A percentile compares a stretch with the other conserved stretches of the same genome.
Evolutionary conservation across 1,284 basidiomycete genomes (phyloP).

Genomic region (Tremellales sp.): DNA sequence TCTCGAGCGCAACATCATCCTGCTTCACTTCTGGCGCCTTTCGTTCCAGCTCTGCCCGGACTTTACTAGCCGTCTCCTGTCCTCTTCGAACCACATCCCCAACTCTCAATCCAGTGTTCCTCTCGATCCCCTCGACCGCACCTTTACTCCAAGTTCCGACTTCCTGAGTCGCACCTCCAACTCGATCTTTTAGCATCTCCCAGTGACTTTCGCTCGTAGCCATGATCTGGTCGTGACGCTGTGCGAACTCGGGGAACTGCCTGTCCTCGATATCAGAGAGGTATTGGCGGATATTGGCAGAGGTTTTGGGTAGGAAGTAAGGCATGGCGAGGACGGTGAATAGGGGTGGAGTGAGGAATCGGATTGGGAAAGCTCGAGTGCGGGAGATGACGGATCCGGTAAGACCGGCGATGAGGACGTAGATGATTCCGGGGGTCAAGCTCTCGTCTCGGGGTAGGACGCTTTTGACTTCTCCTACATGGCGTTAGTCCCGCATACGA

Average conservation of each 20-base stretch:
- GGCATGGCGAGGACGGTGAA: conserved; percentile 63
- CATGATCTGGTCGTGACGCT: conserved; percentile 64
- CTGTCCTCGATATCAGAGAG: conserved; percentile 65
- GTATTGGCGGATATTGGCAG: conserved; percentile 64
- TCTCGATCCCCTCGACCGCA: conserved; percentile 61
- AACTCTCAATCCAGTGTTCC: conserved; percentile 66
- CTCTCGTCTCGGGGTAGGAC: conserved; percentile 73
- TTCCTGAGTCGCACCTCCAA: conserved; percentile 50
- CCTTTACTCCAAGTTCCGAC: conserved; percentile 47
- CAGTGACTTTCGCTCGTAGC: conserved; percentile 61
- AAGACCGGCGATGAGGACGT: conserved; percentile 80
- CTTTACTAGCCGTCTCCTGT: conserved; percentile 26
- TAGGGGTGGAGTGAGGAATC: conserved; percentile 65
- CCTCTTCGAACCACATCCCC: conserved; percentile 58
- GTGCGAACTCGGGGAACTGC: conserved; percentile 63
- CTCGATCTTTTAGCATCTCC: conserved; percentile 52
- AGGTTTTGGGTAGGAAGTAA: conserved; percentile 77
- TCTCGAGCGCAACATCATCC: conserved; percentile 20
- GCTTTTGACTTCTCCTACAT: conserved; percentile 69
- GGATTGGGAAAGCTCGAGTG: conserved; percentile 62
- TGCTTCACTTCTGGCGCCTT: conserved; percentile 7
- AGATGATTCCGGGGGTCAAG: conserved; percentile 77
- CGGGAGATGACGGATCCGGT: conserved; percentile 80
- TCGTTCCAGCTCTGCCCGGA: conserved; percentile 12
- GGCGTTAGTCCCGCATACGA: too few relatives aligned